Percentiles rank a stretch among this genome's conserved stretches.
These are phyloP conservation scores for Pseudonectria buxi DNA, from an alignment of 2,329 filamentous ascomycete species.

Conservation along the genomic window DNA sequence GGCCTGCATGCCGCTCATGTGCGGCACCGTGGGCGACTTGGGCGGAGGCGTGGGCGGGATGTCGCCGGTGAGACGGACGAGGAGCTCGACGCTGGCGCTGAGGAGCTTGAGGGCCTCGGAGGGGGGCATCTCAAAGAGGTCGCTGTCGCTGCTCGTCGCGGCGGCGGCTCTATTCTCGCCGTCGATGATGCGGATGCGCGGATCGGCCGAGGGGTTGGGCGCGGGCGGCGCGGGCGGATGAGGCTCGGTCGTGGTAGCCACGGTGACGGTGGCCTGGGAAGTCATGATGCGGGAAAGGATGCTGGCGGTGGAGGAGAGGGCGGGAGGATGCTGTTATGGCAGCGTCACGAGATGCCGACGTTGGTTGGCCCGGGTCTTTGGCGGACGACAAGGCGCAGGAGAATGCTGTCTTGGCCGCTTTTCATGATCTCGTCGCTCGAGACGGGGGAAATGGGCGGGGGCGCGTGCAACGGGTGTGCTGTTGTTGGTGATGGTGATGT, in stretches of 20 bases:
- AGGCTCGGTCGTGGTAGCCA: conserved; percentile 14
- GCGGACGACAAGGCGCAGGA: conserved; percentile 18
- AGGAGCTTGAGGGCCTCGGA: conserved; percentile 73
- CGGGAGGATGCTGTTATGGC: no score
- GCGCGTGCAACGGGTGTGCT: neutral
- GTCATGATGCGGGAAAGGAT: conserved; percentile 15
- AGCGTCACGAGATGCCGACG: conserved; percentile 19
- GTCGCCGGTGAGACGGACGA: conserved; percentile 69
- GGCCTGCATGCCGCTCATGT: conserved; percentile 56
- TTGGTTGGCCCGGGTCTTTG: conserved; percentile 19
- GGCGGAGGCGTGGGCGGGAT: conserved; percentile 73
- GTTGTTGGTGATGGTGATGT: no score
- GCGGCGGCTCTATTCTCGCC: conserved; percentile 17
- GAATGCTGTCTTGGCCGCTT: conserved; percentile 16
- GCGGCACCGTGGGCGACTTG: conserved; percentile 55
- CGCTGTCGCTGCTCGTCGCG: conserved; percentile 38
- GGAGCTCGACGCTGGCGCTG: conserved; percentile 61
- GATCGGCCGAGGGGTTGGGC: conserved; percentile 29
- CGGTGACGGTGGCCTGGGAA: conserved; percentile 11
- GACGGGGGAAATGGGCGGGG: conserved; percentile 5
- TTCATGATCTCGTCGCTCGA: conserved; percentile 22
- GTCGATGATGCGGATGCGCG: conserved; percentile 25
- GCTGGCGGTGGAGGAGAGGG: neutral
- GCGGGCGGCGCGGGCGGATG: conserved; percentile 35
- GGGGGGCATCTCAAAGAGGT: conserved; percentile 67